A percentile compares a stretch with the other conserved stretches of the same genome.
These are phyloP conservation scores for Pythium rishiriense DNA, from an alignment of 352 stramenopile species.

Conservation along the genomic window DNA sequence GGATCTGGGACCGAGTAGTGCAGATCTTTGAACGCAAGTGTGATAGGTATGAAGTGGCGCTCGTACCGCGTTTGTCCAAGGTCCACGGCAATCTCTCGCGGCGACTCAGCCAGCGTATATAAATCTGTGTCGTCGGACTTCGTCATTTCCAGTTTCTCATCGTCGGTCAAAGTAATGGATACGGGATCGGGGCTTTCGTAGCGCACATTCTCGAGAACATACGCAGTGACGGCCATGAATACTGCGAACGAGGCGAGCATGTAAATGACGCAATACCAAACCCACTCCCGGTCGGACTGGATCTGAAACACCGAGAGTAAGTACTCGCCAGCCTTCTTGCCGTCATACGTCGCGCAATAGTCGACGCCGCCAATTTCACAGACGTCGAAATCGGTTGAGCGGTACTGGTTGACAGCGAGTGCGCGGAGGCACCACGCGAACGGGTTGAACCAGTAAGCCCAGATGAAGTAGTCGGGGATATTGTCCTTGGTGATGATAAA, in stretches of 20 bases:
- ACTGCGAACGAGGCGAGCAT: slow-evolving; percentile 24
- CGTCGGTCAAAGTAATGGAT: background rate
- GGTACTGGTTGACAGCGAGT: slow-evolving; percentile 35
- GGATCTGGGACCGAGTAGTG: slow-evolving; percentile 43
- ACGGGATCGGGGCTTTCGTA: slow-evolving; percentile 27
- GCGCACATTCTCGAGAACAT: slow-evolving; percentile 34
- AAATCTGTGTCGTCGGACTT: background rate
- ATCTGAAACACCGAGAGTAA: slow-evolving; percentile 27
- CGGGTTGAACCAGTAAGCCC: slow-evolving; percentile 53
- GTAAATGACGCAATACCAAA: slow-evolving; percentile 27
- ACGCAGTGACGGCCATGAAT: slow-evolving; percentile 30
- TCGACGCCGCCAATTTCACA: slow-evolving; percentile 32
- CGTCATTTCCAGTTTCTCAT: background rate
- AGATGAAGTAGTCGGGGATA: slow-evolving; percentile 43
- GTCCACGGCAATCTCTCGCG: background rate
- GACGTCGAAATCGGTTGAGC: slow-evolving; percentile 18
- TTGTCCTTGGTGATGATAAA: slow-evolving; percentile 39
- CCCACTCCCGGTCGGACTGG: slow-evolving; percentile 20
- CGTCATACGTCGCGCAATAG: slow-evolving; percentile 23
- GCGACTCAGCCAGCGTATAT: background rate
- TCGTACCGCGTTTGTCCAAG: background rate
- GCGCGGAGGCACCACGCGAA: slow-evolving; percentile 35
- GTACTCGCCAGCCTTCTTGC: slow-evolving; percentile 30
- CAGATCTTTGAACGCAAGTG: slow-evolving; percentile 47
- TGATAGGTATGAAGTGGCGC: slow-evolving; percentile 29